phyloP scores from a whole-genome alignment of 306 rosid genomes.

The Geum urbanum region DNA sequence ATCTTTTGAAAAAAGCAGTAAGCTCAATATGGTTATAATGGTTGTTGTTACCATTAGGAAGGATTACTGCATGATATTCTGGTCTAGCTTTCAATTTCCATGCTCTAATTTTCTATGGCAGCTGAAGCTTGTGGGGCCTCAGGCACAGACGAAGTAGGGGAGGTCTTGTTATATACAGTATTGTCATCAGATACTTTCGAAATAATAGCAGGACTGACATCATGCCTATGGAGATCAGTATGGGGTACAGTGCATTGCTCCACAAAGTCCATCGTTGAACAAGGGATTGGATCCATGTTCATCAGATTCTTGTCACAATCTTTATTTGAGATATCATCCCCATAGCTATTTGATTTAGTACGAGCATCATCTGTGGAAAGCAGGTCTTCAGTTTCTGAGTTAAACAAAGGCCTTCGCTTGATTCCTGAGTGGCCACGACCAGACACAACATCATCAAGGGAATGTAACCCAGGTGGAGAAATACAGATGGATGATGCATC shows the following conservation, averaged over 20 bases:
- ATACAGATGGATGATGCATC: conserved; percentile 50
- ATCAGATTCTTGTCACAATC: conserved; percentile 24
- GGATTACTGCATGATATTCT: conserved; percentile 22
- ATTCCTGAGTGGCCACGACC: conserved; percentile 18
- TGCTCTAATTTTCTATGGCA: conserved; percentile 22
- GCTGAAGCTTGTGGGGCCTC: conserved; percentile 25
- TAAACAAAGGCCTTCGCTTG: conserved; percentile 19
- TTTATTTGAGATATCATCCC: conserved; percentile 23
- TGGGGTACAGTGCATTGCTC: conserved; percentile 34
- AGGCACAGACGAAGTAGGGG: conserved; percentile 20
- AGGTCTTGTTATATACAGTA: conserved; percentile 9
- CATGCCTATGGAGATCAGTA: conserved; percentile 21
- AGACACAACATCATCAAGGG: conserved; percentile 49
- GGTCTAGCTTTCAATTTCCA: background rate
- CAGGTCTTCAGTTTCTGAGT: conserved; percentile 29
- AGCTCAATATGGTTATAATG: conserved; percentile 17
- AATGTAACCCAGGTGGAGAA: conserved; percentile 46
- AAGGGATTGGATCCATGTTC: conserved; percentile 37
- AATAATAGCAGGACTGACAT: conserved; percentile 12
- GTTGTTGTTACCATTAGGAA: conserved; percentile 21
- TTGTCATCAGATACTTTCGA: conserved; percentile 25
- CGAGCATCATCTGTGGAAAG: conserved; percentile 29
- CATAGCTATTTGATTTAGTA: conserved; percentile 18
- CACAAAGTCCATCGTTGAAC: conserved; percentile 30
- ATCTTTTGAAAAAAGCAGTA: conserved; percentile 5